Conservation (phyloP, 2,329 filamentous ascomycete genomes). For the Orbilia ellipsospora region DNA sequence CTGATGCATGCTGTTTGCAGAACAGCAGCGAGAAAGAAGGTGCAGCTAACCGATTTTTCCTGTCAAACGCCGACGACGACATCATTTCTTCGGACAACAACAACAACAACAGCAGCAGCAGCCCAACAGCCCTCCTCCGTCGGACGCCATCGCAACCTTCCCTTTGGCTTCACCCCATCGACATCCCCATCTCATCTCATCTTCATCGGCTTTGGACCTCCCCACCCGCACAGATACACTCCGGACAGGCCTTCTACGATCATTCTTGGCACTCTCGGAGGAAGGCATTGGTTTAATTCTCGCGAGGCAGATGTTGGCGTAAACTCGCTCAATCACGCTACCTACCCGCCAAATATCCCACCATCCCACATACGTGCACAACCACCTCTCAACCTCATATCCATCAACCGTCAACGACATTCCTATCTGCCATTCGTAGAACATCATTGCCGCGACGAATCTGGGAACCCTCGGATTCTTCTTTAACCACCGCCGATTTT, state of each 20-base stretch:
- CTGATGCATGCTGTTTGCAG: too few species aligned
- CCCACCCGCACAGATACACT: too few species aligned
- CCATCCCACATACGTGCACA: slow-evolving; percentile 17
- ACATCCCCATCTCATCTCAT: slow-evolving; percentile 14
- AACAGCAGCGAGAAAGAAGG: too few species aligned
- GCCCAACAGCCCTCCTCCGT: too few species aligned
- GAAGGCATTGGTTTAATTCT: background rate
- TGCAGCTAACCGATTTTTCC: too few species aligned
- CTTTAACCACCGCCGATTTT: too few species aligned
- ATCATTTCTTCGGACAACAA: too few species aligned
- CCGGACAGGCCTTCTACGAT: background rate
- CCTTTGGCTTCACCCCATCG: slow-evolving; percentile 8
- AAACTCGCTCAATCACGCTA: slow-evolving; percentile 50
- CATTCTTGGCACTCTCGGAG: background rate
- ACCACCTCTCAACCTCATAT: background rate
- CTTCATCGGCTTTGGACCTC: background rate
- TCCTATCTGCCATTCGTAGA: background rate
- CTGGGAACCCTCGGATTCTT: background rate
- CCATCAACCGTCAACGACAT: slow-evolving; percentile 1
- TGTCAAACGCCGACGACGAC: too few species aligned
- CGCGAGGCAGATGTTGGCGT: background rate
- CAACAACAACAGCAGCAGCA: too few species aligned
- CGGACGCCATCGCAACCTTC: background rate
- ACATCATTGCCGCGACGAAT: slow-evolving; percentile 1
- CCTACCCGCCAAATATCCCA: slow-evolving; percentile 9